Evolutionary conservation across 2,329 filamentous ascomycete genomes (phyloP).

Genomic region (Torrubiellomyces zombiae): DNA sequence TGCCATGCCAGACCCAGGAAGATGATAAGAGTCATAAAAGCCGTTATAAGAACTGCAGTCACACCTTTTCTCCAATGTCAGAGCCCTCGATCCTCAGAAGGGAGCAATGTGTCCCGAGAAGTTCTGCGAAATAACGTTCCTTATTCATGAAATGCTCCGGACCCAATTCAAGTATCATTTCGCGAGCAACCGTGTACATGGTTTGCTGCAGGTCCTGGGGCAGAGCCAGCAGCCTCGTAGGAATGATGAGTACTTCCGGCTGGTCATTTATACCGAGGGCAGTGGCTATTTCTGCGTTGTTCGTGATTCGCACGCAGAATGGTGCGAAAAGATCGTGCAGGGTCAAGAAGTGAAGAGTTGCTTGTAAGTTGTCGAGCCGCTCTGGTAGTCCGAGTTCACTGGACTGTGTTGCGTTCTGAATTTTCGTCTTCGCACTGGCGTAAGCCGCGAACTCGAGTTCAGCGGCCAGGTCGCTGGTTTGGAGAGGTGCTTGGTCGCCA

Average conservation of each 20-base stretch:
- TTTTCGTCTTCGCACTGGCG: too few species aligned
- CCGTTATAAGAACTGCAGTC: neutral
- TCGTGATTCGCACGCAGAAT: slow-evolving; percentile 3
- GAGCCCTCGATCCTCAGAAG: slow-evolving; percentile 1
- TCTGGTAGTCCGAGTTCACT: too few species aligned
- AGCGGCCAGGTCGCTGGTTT: slow-evolving; percentile 6
- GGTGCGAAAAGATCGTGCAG: slow-evolving; percentile 6
- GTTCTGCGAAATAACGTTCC: slow-evolving; percentile 8
- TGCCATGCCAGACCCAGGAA: too few species aligned
- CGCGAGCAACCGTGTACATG: slow-evolving; percentile 6
- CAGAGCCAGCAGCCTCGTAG: slow-evolving; percentile 6
- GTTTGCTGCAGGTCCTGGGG: slow-evolving; percentile 4
- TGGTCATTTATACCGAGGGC: slow-evolving; percentile 2
- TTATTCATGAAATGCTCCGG: slow-evolving; percentile 7
- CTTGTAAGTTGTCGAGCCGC: too few species aligned
- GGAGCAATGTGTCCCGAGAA: slow-evolving; percentile 8
- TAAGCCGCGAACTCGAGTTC: slow-evolving; percentile 9
- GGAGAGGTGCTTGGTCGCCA: too few species aligned
- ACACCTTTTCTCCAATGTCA: neutral
- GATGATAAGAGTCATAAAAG: neutral
- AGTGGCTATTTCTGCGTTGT: slow-evolving; percentile 2
- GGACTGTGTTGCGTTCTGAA: too few species aligned
- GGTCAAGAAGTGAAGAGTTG: slow-evolving; percentile 6
- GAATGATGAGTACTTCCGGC: slow-evolving; percentile 4
- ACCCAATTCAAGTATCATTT: slow-evolving; percentile 3